These are phyloP conservation scores for Brassica incana DNA, from an alignment of 345 rosid species.

Conservation along the genomic window DNA sequence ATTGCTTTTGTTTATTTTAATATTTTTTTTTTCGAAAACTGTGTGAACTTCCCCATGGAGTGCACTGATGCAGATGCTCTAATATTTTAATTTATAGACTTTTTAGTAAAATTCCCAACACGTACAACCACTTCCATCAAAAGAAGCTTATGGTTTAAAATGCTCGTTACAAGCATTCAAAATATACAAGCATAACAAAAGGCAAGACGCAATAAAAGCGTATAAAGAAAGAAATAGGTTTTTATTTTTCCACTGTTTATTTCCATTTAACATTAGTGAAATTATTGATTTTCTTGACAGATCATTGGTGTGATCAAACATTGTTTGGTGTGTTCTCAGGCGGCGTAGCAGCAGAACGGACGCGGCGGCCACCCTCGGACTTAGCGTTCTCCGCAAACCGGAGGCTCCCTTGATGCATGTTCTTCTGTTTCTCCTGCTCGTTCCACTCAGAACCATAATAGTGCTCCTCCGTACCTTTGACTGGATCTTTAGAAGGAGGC, in stretches of 20 bases:
- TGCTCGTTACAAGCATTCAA: slow-evolving; percentile 5
- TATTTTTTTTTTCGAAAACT: no score
- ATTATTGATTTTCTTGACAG: not conserved
- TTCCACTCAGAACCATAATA: slow-evolving; percentile 53
- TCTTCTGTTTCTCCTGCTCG: slow-evolving; percentile 46
- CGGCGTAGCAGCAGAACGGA: slow-evolving; percentile 25
- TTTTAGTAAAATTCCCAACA: not conserved
- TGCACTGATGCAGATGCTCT: no score
- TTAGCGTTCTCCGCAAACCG: slow-evolving; percentile 51
- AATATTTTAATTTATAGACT: not conserved
- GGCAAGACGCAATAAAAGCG: not conserved
- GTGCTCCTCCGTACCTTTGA: slow-evolving; percentile 36
- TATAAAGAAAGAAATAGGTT: not conserved
- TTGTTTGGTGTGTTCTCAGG: not conserved
- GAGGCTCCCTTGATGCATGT: slow-evolving; percentile 48
- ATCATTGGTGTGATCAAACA: slow-evolving; percentile 12
- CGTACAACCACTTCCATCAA: not conserved
- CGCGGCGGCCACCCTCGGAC: slow-evolving; percentile 47
- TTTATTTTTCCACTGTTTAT: not conserved
- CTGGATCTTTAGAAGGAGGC: slow-evolving; percentile 39
- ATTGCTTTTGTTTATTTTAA: no score
- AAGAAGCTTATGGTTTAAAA: slow-evolving; percentile 4
- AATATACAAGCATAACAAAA: not conserved
- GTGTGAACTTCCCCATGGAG: no score
- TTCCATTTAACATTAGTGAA: slow-evolving; percentile 18